Evolutionary conservation across 2,329 filamentous ascomycete species (phyloP), one percentile per base, ranked within the genome.

Genomic region (Calonectria pseudoturangicola): DNA sequence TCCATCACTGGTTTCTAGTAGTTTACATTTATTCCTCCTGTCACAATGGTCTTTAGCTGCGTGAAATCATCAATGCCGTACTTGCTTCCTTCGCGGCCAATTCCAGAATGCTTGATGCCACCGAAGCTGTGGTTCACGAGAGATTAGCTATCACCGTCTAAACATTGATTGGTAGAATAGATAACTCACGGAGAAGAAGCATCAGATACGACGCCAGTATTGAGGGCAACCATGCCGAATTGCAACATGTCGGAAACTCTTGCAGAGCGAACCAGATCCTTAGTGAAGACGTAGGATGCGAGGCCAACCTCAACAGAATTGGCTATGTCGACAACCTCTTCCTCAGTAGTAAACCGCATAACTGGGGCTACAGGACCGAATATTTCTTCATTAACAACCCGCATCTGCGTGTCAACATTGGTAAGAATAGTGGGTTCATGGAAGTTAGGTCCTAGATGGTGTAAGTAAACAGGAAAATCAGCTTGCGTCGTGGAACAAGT

Each of bases 371-470:
- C 87, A 0, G 92, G 92, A 0, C 90, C 91, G 77, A 94, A 94
- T 0, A 89, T 90, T 83, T 94, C 92, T 76, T 94, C 92, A 0
- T 85, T 83, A 2, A 85, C 86, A 45, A 90, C 86, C 36, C 86
- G 76, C 91, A 93, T 93, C 2, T 91, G 86, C 12, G 86, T 83
- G 8, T 86, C 91, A 74, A 92, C 89, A 5, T 89, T 88, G 0
- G 88, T 88, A 48, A 94, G 88, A 68, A 94, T 89, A 0, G 92
- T 94, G 1, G 91, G 92, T 80, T 93, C 88, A 84, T 91, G 94
- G 86, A 94, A 95, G 82, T 94, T 67, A 18, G 43, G 43, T 0
- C 67, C 67, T 21, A 54, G n/a, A 9, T 36, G 1, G 1, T 12
- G 36, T 39, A 39, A 25, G 25, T 36, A 18, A 39, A 48, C 15